A percentile compares a stretch with the other conserved stretches of the same genome.
Conservation (phyloP, 768 basidiomycete genomes). For the Psilocybe cyanescens region DNA sequence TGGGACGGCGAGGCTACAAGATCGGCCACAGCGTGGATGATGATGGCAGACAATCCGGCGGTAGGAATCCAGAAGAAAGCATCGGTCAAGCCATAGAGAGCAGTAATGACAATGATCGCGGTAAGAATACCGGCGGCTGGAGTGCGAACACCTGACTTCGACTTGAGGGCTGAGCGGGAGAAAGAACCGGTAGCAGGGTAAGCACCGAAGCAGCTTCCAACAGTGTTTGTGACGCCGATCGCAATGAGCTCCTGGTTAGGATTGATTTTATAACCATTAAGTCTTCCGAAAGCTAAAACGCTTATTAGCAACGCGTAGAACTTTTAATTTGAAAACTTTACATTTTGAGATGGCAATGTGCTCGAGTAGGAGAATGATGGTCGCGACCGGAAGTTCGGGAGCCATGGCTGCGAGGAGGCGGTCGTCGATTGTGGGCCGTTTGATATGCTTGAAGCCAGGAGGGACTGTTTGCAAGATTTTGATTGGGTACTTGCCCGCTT, state of each 20-base stretch:
- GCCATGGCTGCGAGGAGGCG: constrained; percentile 69
- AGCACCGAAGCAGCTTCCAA: constrained; percentile 88
- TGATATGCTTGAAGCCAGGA: constrained; percentile 73
- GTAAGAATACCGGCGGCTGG: constrained; percentile 88
- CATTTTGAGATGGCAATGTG: constrained; percentile 98
- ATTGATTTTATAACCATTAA: constrained; percentile 94
- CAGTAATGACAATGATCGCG: constrained; percentile 88
- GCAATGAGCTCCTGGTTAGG: constrained; percentile 96
- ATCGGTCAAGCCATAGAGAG: constrained; percentile 90
- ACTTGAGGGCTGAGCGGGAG: constrained; percentile 95
- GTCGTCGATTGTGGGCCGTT: constrained; percentile 40
- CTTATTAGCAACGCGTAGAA: neutral
- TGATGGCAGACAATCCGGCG: constrained; percentile 87
- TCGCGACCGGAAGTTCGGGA: constrained; percentile 79
- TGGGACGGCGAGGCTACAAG: constrained; percentile 84
- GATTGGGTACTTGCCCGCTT: constrained; percentile 77
- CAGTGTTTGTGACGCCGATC: constrained; percentile 94
- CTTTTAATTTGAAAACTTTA: constrained; percentile 33
- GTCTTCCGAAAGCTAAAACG: constrained; percentile 82
- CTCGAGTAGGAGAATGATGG: constrained; percentile 89
- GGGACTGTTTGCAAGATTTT: constrained; percentile 85
- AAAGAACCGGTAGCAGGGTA: constrained; percentile 99
- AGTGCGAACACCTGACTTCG: constrained; percentile 97
- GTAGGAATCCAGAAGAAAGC: constrained; percentile 92
- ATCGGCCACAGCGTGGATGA: constrained; percentile 91